Percentiles rank a stretch among this genome's conserved stretches.
Conservation (phyloP, 768 basidiomycete species). For the Lentinula guzmanii region DNA sequence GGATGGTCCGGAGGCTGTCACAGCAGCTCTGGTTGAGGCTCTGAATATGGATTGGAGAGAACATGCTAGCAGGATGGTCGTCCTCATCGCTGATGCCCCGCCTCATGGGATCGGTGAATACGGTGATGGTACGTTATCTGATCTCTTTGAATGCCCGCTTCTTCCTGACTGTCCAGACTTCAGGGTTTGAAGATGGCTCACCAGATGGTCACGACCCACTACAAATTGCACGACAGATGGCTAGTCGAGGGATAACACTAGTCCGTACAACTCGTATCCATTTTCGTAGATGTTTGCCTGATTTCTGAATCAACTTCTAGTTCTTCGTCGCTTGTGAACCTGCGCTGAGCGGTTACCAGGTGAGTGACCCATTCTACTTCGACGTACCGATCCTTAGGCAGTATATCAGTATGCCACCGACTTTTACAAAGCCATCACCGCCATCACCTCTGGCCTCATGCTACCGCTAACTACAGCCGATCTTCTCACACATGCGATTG, state of each 20-base stretch:
- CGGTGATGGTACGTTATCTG: slow-evolving; percentile 69
- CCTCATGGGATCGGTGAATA: slow-evolving; percentile 97
- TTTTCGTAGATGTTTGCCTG: slow-evolving; percentile 1
- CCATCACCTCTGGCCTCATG: slow-evolving; percentile 94
- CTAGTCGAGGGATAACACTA: slow-evolving; percentile 82
- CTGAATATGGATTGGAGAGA: slow-evolving; percentile 88
- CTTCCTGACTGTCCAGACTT: slow-evolving; percentile 7
- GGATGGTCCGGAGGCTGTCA: slow-evolving; percentile 96
- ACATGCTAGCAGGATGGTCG: slow-evolving; percentile 89
- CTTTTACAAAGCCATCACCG: slow-evolving; percentile 89
- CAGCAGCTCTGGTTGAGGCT: slow-evolving; percentile 84
- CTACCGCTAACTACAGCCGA: slow-evolving; percentile 94
- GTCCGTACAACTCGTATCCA: slow-evolving; percentile 35
- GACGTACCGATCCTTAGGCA: slow-evolving; percentile 10
- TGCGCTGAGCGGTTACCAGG: slow-evolving; percentile 87
- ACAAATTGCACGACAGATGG: slow-evolving; percentile 84
- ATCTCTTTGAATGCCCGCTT: slow-evolving; percentile 5
- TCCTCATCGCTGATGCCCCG: slow-evolving; percentile 95
- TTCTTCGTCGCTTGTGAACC: slow-evolving; percentile 99
- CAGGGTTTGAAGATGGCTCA: slow-evolving; percentile 90
- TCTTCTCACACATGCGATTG: slow-evolving; percentile 91
- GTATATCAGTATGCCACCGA: slow-evolving; percentile 75
- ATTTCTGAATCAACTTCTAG: slow-evolving; percentile 31
- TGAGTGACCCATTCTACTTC: slow-evolving; percentile 26
- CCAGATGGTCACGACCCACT: slow-evolving; percentile 93